Evolutionary conservation across 805 yeast genomes (phyloP), one percentile per base, ranked within the genome.

Genomic region (Hanseniaspora vineae): DNA sequence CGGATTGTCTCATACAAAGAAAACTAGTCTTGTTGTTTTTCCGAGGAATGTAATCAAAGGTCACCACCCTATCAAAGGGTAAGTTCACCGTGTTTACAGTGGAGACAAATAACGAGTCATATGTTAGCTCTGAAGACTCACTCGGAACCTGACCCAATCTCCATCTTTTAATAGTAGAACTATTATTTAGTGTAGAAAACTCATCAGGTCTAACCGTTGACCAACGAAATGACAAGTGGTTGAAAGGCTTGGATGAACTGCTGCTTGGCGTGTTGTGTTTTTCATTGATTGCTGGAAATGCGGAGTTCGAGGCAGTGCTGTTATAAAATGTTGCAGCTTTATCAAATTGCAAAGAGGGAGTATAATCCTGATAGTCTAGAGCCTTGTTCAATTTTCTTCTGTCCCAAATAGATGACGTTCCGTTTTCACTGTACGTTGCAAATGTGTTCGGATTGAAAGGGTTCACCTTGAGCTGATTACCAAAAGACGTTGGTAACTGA

Each of bases 1-100:
- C 97, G 1, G 95, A 84, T 56, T 86, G 94, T 53, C 96, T 70
- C 83, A 89, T 82, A 62, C 97, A 88, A 31, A 89, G 78, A 49
- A 85, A 71, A 54, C 81, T 78, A 9, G 84, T 73, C 1, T 77
- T 74, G 19, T 79, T 72, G 2, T 77, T 66, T 49, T 75, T 78
- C 44, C 57, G 56, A 0, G 81, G 78, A n/a, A 80, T 76, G 59
- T 87, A 88, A 61, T 88, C 96, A 64, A 82, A 88, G 0, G 95
- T 81, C 1, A 83, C 78, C 1, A 88, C 94, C 54, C 89, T 73
- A 53, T 88, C 95, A 56, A 75, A 80, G 47, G 81, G 84, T 0
- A 95, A 81, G 50, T 75, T 76, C 11, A 78, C 76, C 59, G 87
- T 95, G 44, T 77, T 70, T 1, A 87, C 96, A 37, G 77, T 70